These are phyloP conservation scores for Hypsizygus marmoreus DNA, from an alignment of 768 basidiomycete species.

Conservation along the genomic window DNA sequence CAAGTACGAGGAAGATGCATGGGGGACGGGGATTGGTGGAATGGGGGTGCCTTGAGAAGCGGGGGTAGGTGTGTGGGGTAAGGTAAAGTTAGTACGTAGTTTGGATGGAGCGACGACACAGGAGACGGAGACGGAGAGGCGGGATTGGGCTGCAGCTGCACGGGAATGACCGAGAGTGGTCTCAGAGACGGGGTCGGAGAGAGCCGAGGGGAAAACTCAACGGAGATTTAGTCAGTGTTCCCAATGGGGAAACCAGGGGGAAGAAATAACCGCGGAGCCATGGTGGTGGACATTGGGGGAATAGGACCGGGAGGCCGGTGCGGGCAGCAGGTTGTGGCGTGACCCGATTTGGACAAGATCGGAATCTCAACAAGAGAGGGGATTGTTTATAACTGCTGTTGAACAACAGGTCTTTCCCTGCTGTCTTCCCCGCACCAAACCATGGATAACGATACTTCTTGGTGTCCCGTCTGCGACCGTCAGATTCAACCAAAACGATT, in stretches of 20 bases:
- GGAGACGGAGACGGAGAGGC: too few species aligned
- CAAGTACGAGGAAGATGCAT: too few species aligned
- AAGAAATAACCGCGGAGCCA: slow-evolving; percentile 18
- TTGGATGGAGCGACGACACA: too few species aligned
- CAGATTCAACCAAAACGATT: slow-evolving; percentile 81
- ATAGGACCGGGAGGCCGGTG: slow-evolving; percentile 14
- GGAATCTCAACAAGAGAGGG: slow-evolving; percentile 8
- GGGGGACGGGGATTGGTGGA: too few species aligned
- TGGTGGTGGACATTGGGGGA: slow-evolving; percentile 5
- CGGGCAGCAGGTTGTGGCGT: slow-evolving; percentile 9
- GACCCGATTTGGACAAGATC: slow-evolving; percentile 20
- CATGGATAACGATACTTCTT: slow-evolving; percentile 66
- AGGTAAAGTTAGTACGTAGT: too few species aligned
- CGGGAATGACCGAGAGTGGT: too few species aligned
- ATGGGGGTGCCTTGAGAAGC: slow-evolving; percentile 1
- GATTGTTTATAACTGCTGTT: slow-evolving; percentile 28
- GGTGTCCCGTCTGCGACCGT: slow-evolving; percentile 80
- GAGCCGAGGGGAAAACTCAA: slow-evolving; percentile 7
- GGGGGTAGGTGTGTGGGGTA: too few species aligned
- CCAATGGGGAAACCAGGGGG: slow-evolving; percentile 6
- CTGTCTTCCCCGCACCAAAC: slow-evolving; percentile 17
- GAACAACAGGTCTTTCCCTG: slow-evolving; percentile 4
- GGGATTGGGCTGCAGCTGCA: too few species aligned
- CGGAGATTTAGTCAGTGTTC: slow-evolving; percentile 8
- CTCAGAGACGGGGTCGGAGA: neutral